Conservation (phyloP, 805 yeast species). For the Ogataea zsoltii region DNA sequence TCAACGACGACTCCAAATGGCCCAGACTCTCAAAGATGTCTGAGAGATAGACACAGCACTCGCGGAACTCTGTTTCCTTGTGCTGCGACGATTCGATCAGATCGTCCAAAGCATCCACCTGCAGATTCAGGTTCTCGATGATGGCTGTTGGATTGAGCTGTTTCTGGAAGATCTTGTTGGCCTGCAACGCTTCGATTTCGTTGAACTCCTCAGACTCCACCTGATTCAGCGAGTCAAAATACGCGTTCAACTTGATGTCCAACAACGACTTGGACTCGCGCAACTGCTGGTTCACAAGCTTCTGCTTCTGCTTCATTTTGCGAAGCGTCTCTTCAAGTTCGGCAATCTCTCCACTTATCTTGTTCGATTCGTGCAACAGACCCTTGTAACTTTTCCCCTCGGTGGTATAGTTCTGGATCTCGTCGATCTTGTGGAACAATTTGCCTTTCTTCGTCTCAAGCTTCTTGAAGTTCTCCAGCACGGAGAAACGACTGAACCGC, state of each 20-base stretch:
- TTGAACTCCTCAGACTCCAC: slow-evolving; percentile 23
- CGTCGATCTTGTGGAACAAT: slow-evolving; percentile 37
- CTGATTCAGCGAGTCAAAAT: slow-evolving; percentile 36
- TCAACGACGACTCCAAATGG: slow-evolving; percentile 25
- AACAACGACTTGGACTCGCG: slow-evolving; percentile 48
- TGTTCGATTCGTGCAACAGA: slow-evolving; percentile 36
- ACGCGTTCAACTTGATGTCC: slow-evolving; percentile 48
- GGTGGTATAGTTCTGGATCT: slow-evolving; percentile 40
- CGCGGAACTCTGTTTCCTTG: slow-evolving; percentile 23
- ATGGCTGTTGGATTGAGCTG: slow-evolving; percentile 19
- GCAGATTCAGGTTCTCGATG: slow-evolving; percentile 25
- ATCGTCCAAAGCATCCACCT: slow-evolving; percentile 29
- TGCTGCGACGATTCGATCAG: slow-evolving; percentile 19
- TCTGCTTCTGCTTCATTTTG: slow-evolving; percentile 37
- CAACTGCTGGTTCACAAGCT: slow-evolving; percentile 39
- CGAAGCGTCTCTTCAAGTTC: slow-evolving; percentile 38
- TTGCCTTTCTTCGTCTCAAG: slow-evolving; percentile 43
- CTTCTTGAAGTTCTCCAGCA: slow-evolving; percentile 34
- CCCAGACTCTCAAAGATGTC: slow-evolving; percentile 29
- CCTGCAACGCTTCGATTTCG: slow-evolving; percentile 19
- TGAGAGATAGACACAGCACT: slow-evolving; percentile 25
- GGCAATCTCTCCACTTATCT: slow-evolving; percentile 40
- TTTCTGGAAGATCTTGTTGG: slow-evolving; percentile 13
- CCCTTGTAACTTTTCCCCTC: slow-evolving; percentile 43
- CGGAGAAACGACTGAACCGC: slow-evolving; percentile 27